Evolutionary conservation across 1,284 basidiomycete genomes (phyloP).

Genomic region (Coniferiporia weirii): DNA sequence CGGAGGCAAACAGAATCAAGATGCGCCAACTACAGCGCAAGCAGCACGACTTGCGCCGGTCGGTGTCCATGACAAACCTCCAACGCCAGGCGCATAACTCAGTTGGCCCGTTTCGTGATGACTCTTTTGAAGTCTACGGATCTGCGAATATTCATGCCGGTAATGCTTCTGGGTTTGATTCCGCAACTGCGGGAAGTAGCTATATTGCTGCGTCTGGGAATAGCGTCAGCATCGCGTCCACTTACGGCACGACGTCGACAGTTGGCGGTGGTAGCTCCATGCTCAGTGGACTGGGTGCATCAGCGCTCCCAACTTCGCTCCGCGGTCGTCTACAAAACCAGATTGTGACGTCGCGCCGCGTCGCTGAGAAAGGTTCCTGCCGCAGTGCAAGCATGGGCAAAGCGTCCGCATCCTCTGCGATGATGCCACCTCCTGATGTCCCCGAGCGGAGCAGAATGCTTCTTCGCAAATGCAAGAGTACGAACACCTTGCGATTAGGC

Average conservation of each 20-base stretch:
- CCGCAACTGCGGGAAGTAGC: slow-evolving; percentile 49
- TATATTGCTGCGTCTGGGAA: slow-evolving; percentile 93
- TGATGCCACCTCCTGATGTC: slow-evolving; percentile 62
- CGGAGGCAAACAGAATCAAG: slow-evolving; percentile 32
- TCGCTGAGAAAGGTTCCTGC: slow-evolving; percentile 28
- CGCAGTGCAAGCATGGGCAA: slow-evolving; percentile 31
- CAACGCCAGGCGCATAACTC: slow-evolving; percentile 42
- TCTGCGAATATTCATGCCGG: slow-evolving; percentile 33
- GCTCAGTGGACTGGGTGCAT: slow-evolving; percentile 23
- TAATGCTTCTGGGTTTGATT: slow-evolving; percentile 64
- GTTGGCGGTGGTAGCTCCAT: slow-evolving; percentile 36
- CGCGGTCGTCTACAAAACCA: slow-evolving; percentile 57
- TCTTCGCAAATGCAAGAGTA: slow-evolving; percentile 72
- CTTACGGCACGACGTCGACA: slow-evolving; percentile 83
- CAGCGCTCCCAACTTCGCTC: slow-evolving; percentile 48
- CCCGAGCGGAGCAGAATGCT: slow-evolving; percentile 45
- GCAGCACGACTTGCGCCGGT: slow-evolving; percentile 63
- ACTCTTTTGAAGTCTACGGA: slow-evolving; percentile 42
- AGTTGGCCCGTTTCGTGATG: slow-evolving; percentile 28
- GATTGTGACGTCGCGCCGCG: slow-evolving; percentile 56
- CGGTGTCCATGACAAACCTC: slow-evolving; percentile 75
- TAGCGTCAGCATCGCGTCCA: slow-evolving; percentile 88
- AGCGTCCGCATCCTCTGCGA: slow-evolving; percentile 28
- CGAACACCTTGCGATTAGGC: slow-evolving; percentile 66
- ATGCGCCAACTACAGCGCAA: slow-evolving; percentile 38